Percentiles rank a stretch among this genome's conserved stretches.
phyloP scores from a whole-genome alignment of 106 monocot genomes.

The Acanthochlamys bracteata region DNA sequence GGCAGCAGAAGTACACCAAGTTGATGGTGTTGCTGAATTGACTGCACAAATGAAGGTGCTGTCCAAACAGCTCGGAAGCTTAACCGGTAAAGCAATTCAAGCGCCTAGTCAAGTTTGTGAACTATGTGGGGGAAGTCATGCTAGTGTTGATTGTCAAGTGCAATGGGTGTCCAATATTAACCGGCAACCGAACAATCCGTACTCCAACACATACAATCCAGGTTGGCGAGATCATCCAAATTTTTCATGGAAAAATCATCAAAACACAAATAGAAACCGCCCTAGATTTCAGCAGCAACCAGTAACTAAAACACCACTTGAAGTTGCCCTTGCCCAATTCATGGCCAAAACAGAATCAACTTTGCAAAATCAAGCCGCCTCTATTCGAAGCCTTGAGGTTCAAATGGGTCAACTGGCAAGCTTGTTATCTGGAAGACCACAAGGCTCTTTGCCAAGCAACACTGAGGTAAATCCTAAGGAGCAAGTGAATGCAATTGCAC shows the following conservation, averaged over 20 bases:
- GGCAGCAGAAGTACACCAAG: not conserved
- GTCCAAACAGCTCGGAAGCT: not conserved
- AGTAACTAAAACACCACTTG: not conserved
- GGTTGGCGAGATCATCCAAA: conserved; percentile 1
- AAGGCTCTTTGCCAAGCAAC: conserved; percentile 5
- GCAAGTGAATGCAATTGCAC: not conserved
- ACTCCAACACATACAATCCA: not conserved
- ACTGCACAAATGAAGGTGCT: not conserved
- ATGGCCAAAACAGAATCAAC: not conserved
- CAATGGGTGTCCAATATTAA: not conserved
- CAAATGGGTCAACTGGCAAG: conserved; percentile 1
- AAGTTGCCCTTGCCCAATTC: not conserved
- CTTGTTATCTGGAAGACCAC: not conserved
- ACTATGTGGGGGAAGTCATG: not conserved
- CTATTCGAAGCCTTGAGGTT: not conserved
- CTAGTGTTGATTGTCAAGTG: not conserved
- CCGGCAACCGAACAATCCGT: not conserved
- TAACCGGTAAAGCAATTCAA: not conserved
- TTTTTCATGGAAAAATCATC: not conserved
- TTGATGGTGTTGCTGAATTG: not conserved
- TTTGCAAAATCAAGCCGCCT: not conserved
- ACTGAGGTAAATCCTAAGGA: conserved; percentile 4
- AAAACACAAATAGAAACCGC: not conserved
- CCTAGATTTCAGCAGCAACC: not conserved
- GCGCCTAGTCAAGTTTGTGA: not conserved